Evolutionary conservation across 805 yeast genomes (phyloP).

Genomic region (Cyberlindnera maclurae): DNA sequence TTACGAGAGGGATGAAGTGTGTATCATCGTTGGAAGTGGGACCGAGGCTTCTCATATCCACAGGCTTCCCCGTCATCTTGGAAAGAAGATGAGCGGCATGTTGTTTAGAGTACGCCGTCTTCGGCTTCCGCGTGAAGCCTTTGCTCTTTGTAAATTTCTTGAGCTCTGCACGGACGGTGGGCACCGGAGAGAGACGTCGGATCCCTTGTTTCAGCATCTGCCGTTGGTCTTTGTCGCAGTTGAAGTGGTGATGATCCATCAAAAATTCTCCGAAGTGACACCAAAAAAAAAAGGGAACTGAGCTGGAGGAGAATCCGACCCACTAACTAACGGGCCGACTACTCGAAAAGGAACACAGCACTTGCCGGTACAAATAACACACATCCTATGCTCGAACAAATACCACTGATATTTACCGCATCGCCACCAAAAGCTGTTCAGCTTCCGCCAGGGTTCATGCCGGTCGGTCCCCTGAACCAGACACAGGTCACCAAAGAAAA

Average conservation of each 20-base stretch:
- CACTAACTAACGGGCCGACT: too few relatives aligned
- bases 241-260: too few relatives aligned
- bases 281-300: too few relatives aligned
- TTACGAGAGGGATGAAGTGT: slow-evolving; percentile 26
- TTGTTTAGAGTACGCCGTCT: slow-evolving; percentile 15
- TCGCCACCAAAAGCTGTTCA: slow-evolving; percentile 50
- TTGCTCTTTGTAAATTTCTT: too few relatives aligned
- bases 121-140: background rate
- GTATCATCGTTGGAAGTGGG: slow-evolving; percentile 31
- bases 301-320: too few relatives aligned
- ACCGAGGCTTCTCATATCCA: slow-evolving; percentile 25
- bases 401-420: slow-evolving; percentile 47
- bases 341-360: too few relatives aligned
- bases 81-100: slow-evolving; percentile 21
- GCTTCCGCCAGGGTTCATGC: slow-evolving; percentile 40
- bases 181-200: background rate
- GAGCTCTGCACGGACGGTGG: background rate
- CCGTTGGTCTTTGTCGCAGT: too few relatives aligned
- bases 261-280: too few relatives aligned
- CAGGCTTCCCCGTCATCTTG: slow-evolving; percentile 15
- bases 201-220: too few relatives aligned
- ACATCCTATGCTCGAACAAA: slow-evolving; percentile 9
- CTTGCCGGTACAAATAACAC: too few relatives aligned
- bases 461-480: slow-evolving; percentile 30
- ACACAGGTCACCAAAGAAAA: slow-evolving; percentile 25